These are phyloP conservation scores for Nepenthes alata DNA, from an alignment of 179 eudicot species.

Conservation along the genomic window DNA sequence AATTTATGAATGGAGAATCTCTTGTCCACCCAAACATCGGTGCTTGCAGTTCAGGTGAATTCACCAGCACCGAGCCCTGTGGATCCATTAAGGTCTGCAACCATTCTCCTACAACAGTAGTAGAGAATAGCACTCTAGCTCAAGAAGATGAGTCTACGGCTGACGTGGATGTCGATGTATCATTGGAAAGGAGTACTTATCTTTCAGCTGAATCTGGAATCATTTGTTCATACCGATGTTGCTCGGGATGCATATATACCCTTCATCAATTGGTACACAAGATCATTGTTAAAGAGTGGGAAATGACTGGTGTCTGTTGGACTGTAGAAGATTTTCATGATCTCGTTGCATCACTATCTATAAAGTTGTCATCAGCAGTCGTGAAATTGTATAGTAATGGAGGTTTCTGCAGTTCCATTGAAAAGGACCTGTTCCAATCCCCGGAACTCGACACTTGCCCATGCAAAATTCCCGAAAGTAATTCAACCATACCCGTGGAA, in stretches of 20 bases:
- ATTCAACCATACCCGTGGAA: slow-evolving; percentile 17
- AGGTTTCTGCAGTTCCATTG: slow-evolving; percentile 7
- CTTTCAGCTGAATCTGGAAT: slow-evolving; percentile 16
- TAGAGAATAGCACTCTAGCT: slow-evolving; percentile 11
- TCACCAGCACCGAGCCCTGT: slow-evolving; percentile 3
- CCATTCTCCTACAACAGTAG: slow-evolving; percentile 12
- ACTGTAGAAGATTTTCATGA: slow-evolving; percentile 72
- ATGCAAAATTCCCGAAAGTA: slow-evolving; percentile 20
- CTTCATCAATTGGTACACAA: slow-evolving; percentile 32
- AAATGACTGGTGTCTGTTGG: slow-evolving; percentile 19
- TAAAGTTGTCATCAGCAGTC: slow-evolving; percentile 41
- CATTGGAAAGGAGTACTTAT: slow-evolving; percentile 7
- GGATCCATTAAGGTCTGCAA: slow-evolving; percentile 11
- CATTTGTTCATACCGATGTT: slow-evolving; percentile 52
- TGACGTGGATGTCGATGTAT: slow-evolving; percentile 11
- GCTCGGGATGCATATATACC: slow-evolving; percentile 42
- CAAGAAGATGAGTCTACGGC: slow-evolving; percentile 7
- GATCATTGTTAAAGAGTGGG: slow-evolving; percentile 29
- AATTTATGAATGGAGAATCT: slow-evolving; percentile 16
- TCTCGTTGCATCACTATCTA: slow-evolving; percentile 44
- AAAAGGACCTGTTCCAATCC: slow-evolving; percentile 11
- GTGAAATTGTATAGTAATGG: slow-evolving; percentile 26
- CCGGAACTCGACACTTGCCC: slow-evolving; percentile 15
- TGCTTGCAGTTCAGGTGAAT: slow-evolving; percentile 12
- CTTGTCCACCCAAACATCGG: slow-evolving; percentile 1